A percentile compares a stretch with the other conserved stretches of the same genome.
These are phyloP conservation scores for Cercophora newfieldiana DNA, from an alignment of 495 filamentous ascomycete species.

Conservation along the genomic window DNA sequence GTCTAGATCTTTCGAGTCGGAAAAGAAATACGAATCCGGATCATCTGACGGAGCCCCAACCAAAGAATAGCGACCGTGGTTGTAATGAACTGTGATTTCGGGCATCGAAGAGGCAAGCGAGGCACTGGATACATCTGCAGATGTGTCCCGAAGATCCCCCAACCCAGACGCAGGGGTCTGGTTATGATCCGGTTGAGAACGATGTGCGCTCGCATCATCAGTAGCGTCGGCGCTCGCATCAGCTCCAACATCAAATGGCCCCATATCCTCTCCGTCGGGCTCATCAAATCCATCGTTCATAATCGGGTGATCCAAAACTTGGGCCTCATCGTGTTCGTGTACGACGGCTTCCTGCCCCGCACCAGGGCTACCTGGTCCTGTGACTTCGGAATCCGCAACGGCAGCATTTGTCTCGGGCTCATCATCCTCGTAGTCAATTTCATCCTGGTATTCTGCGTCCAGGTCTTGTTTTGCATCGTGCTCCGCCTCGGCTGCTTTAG, in stretches of 20 bases:
- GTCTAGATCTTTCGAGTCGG: conserved; percentile 62
- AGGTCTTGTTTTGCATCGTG: conserved; percentile 18
- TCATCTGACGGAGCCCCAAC: conserved; percentile 67
- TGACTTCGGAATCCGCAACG: too few relatives aligned
- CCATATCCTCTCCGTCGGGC: background rate
- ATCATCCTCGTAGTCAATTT: conserved; percentile 37
- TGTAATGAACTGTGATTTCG: conserved; percentile 63
- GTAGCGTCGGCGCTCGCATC: background rate
- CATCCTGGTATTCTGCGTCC: conserved; percentile 29
- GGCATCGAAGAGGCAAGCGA: conserved; percentile 21
- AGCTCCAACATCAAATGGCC: background rate
- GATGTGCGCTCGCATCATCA: conserved; percentile 1
- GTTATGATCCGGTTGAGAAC: background rate
- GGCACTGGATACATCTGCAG: background rate
- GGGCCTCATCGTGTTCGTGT: background rate
- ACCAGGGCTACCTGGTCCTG: background rate
- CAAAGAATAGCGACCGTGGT: conserved; percentile 65
- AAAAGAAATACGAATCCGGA: conserved; percentile 71
- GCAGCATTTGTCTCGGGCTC: conserved; percentile 9
- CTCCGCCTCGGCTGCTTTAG: conserved; percentile 28
- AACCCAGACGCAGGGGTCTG: background rate
- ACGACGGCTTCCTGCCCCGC: background rate
- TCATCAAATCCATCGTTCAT: background rate
- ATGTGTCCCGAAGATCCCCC: conserved; percentile 7
- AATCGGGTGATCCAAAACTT: background rate